Conservation (phyloP, 2,329 filamentous ascomycete species). For the Stagonosporopsis chrysanthemi region DNA sequence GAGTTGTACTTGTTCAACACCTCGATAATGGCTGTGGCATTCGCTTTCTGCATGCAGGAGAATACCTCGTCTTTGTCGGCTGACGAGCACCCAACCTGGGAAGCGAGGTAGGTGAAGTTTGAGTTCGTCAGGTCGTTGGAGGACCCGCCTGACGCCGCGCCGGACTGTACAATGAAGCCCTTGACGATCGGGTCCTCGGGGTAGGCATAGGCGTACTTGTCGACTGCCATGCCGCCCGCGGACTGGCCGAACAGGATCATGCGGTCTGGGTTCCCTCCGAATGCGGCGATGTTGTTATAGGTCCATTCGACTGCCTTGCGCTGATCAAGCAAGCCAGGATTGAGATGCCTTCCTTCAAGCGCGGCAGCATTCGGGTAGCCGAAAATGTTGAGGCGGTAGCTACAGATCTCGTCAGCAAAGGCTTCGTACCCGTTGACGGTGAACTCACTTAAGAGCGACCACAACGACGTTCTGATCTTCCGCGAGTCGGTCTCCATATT, state of each 20-base stretch:
- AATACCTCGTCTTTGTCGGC: constrained; percentile 34
- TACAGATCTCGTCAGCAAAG: not conserved
- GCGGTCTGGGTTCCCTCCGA: constrained; percentile 40
- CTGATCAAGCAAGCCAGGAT: constrained; percentile 48
- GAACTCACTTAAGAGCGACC: not conserved
- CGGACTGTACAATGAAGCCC: constrained; percentile 53
- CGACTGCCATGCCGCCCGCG: constrained; percentile 49
- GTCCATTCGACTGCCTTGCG: constrained; percentile 50
- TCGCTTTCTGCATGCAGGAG: constrained; percentile 46
- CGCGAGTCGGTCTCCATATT: not conserved
- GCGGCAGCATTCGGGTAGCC: constrained; percentile 43
- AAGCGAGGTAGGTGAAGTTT: constrained; percentile 37
- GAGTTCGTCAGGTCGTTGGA: constrained; percentile 18
- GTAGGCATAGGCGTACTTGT: constrained; percentile 59
- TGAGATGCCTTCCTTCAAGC: constrained; percentile 29
- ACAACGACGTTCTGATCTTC: constrained; percentile 35
- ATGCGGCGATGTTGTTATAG: constrained; percentile 46
- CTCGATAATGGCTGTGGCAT: constrained; percentile 40
- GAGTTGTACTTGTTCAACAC: constrained; percentile 40
- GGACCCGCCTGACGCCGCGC: constrained; percentile 20
- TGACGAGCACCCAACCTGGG: constrained; percentile 29
- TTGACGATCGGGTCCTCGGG: constrained; percentile 56
- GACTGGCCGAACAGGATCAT: constrained; percentile 51
- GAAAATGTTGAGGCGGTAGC: constrained; percentile 45
- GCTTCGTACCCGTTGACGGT: not conserved